Conservation (phyloP, 2,329 filamentous ascomycete species). For the Escovopsis sp. region DNA sequence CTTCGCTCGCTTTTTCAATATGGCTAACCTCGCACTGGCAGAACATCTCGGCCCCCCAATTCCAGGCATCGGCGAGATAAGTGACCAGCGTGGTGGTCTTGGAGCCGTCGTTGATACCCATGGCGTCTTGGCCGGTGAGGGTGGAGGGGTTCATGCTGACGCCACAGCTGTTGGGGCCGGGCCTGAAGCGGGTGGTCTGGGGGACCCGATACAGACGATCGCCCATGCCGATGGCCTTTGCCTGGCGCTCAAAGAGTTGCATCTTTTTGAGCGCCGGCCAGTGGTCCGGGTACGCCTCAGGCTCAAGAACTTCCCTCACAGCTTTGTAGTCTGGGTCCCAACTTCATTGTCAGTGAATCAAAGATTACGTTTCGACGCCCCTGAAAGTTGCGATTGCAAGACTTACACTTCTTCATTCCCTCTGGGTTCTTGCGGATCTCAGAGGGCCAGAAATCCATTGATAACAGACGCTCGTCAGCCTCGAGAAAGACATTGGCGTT, state of each 20-base stretch:
- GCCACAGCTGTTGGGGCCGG: slow-evolving; percentile 47
- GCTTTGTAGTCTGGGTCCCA: slow-evolving; percentile 38
- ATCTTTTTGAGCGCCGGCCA: slow-evolving; percentile 45
- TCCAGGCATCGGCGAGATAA: slow-evolving; percentile 56
- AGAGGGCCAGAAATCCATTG: slow-evolving; percentile 41
- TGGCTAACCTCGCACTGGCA: slow-evolving; percentile 54
- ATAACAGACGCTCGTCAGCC: slow-evolving; percentile 39
- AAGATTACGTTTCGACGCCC: too few species aligned
- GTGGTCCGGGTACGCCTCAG: slow-evolving; percentile 40
- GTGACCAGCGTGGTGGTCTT: slow-evolving; percentile 53
- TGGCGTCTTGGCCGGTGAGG: slow-evolving; percentile 46
- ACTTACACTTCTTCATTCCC: slow-evolving; percentile 35
- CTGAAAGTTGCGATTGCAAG: too few species aligned
- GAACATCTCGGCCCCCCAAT: slow-evolving; percentile 58
- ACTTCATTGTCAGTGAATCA: not conserved
- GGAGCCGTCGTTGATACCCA: slow-evolving; percentile 52
- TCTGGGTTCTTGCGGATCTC: slow-evolving; percentile 32
- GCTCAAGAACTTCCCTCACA: slow-evolving; percentile 42
- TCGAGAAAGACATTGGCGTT: slow-evolving; percentile 55
- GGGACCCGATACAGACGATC: slow-evolving; percentile 40
- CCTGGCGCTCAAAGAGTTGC: slow-evolving; percentile 41
- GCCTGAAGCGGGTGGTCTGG: slow-evolving; percentile 49
- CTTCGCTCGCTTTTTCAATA: slow-evolving; percentile 35
- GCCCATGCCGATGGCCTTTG: slow-evolving; percentile 32
- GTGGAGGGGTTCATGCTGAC: slow-evolving; percentile 47